Evolutionary conservation across 306 rosid species (phyloP), one percentile per base, ranked within the genome.

Genomic region (Quercus alba): DNA sequence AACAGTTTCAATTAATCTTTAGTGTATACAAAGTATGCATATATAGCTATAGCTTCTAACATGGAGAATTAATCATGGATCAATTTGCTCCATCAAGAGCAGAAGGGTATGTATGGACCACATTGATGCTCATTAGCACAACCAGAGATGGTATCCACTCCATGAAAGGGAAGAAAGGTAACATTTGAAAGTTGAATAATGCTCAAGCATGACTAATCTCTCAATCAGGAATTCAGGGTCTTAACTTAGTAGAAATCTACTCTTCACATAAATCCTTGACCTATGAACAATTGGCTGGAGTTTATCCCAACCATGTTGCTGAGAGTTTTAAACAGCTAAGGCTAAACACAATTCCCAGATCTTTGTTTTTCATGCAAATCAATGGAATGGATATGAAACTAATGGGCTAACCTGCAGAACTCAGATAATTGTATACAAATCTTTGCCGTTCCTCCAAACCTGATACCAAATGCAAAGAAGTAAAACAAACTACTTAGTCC

Each of bases 361-460:
- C 78, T 51, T 26, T 66, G 56, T 33, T 49, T 44, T 70, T 74
- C 21, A 70, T 41, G 67, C 30, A 55, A 5, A 56, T 57, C 58
- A 26, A 59, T 56, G 28, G 75, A 71, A 69, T 63, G 28, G 46
- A 33, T 21, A 74, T 30, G 70, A 77, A 81, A 77, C 35, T 46
- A 71, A 17, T 19, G 79, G 46, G 78, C 88, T 81, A 67, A 91
- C 99, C 99, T 87, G 88, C 80, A 58, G 91, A 85, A 79, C 83
- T 85, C 44, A 95, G 87, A 84, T 95, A 95, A 20, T 7, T 11
- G 15, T 79, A 80, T 71, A 88, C 89, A 78, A 95, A 95, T 67
- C 81, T 81, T 80, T 81, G 82, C 25, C 98, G 96, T 87, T 93
- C 98, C 82, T 91, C 93, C 28, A 89, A 68, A 54, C 72, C 98